These are phyloP conservation scores for Psophocarpus tetragonolobus DNA, from an alignment of 306 rosid species.

Conservation along the genomic window DNA sequence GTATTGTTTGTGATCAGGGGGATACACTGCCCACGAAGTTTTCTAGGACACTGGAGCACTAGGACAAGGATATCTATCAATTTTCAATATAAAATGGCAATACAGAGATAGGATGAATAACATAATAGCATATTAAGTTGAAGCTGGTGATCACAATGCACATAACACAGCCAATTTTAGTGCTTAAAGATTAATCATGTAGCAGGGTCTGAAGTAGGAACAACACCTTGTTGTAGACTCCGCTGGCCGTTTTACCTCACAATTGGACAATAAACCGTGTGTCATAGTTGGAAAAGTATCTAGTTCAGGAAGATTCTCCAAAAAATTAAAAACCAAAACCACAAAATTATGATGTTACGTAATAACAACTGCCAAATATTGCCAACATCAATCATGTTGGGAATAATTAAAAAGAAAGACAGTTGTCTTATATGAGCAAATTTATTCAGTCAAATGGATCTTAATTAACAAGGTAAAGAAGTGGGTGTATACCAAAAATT, in stretches of 20 bases:
- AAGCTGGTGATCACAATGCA: constrained; percentile 34
- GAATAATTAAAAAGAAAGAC: not conserved
- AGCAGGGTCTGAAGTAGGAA: constrained; percentile 7
- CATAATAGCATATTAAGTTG: not conserved
- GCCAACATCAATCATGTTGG: constrained; percentile 23
- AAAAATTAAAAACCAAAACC: not conserved
- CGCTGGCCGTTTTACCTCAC: constrained; percentile 34
- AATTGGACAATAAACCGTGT: constrained; percentile 45
- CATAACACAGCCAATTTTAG: constrained; percentile 12
- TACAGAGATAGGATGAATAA: constrained; percentile 32
- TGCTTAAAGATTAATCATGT: constrained; percentile 11
- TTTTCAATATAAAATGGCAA: constrained; percentile 19
- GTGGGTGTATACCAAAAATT: too few species aligned
- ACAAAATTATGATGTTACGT: constrained; percentile 8
- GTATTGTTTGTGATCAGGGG: not conserved
- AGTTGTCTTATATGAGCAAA: not conserved
- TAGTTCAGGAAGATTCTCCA: constrained; percentile 36
- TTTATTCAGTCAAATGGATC: not conserved
- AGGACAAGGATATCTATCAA: constrained; percentile 32
- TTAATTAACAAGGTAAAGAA: not conserved
- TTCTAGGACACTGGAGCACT: constrained; percentile 33
- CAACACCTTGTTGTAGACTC: constrained; percentile 41
- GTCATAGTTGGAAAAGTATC: constrained; percentile 37
- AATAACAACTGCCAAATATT: constrained; percentile 1
- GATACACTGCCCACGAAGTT: constrained; percentile 21